These are phyloP conservation scores for Teunomyces panamensis DNA, from an alignment of 805 yeast genomes.

Conservation along the genomic window DNA sequence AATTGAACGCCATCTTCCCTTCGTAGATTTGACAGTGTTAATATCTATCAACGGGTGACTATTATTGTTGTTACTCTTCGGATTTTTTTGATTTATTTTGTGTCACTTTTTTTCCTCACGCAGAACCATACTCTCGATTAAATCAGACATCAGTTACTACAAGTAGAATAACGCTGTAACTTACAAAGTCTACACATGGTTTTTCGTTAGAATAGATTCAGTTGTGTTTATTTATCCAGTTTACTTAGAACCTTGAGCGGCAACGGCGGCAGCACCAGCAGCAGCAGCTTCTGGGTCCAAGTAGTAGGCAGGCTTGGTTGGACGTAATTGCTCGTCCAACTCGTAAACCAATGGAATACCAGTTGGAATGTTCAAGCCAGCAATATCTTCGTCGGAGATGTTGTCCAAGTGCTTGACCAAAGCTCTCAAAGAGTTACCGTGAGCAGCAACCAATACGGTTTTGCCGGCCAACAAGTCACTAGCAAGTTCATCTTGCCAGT, in stretches of 20 bases:
- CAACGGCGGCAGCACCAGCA: slow-evolving; percentile 99
- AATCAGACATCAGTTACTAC: no score
- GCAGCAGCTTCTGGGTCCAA: slow-evolving; percentile 99
- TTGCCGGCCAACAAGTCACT: slow-evolving; percentile 80
- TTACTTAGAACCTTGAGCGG: slow-evolving; percentile 75
- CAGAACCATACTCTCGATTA: not conserved
- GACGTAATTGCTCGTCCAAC: slow-evolving; percentile 81
- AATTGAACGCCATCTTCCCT: not conserved
- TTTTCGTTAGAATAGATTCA: not conserved
- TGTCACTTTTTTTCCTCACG: not conserved
- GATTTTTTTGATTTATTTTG: not conserved
- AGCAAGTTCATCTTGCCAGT: slow-evolving; percentile 92
- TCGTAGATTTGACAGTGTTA: not conserved
- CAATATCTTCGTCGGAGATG: slow-evolving; percentile 88
- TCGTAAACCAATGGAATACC: slow-evolving; percentile 98
- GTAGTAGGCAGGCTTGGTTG: slow-evolving; percentile 91
- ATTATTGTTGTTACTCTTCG: not conserved
- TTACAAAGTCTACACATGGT: no score
- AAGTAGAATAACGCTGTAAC: no score
- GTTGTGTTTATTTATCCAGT: not conserved
- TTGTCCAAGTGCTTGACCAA: slow-evolving; percentile 93
- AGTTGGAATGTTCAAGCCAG: slow-evolving; percentile 95
- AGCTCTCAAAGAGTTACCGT: slow-evolving; percentile 98
- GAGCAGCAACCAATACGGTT: slow-evolving; percentile 92
- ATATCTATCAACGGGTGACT: not conserved